Base-by-base conservation (phyloP, 441 rosid genomes). In the Gossypium schwendimanii region DNA sequence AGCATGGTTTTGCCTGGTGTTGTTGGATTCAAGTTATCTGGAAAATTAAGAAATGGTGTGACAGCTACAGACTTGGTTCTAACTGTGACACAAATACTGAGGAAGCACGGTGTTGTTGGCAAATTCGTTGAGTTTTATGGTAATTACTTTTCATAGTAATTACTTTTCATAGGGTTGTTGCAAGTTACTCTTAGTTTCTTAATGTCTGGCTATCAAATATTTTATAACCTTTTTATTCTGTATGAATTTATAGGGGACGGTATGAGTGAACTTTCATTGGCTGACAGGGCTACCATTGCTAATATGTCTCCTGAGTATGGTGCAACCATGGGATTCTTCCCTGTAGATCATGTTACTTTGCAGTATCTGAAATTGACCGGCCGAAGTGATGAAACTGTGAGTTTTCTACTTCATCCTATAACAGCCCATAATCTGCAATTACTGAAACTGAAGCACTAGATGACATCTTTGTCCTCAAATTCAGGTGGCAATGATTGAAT, bases 301-400 rank as follows among this genome's bases (percentile, higher is more conserved):
- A 96, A 96, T 75, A 96, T 96, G 99, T 93, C 99, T 77, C 98
- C 99, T 0, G 99, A 96, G 81, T 96, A 96, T 80, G 98, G 99
- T 83, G 98, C 99, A 77, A 96, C 99, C 80, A 96, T 96, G 99
- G 99, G 99, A 6, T 93, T 96, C 85, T 93, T 96, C 87, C 99
- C 99, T 18, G 99, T 96, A 20, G 99, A 96, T 81, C 97, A 87
- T 85, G 97, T 91, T 79, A 90, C 99, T 41, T 81, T 96, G 70
- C 94, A 93, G 70, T 96, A 93, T 83, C 94, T 96, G 52, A 96
- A 88, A 82, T 84, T 96, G 87, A 96, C 99, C 6, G 99, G 99
- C 82, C 87, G 99, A 80, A 96, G 94, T 71, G 98, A 96, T 63
- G 98, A 93, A 73, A 90, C 97, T 26, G 99, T 96, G 76, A 87